Evolutionary conservation across 768 basidiomycete species (phyloP).

Genomic region (Paxillus ammoniavirescens): DNA sequence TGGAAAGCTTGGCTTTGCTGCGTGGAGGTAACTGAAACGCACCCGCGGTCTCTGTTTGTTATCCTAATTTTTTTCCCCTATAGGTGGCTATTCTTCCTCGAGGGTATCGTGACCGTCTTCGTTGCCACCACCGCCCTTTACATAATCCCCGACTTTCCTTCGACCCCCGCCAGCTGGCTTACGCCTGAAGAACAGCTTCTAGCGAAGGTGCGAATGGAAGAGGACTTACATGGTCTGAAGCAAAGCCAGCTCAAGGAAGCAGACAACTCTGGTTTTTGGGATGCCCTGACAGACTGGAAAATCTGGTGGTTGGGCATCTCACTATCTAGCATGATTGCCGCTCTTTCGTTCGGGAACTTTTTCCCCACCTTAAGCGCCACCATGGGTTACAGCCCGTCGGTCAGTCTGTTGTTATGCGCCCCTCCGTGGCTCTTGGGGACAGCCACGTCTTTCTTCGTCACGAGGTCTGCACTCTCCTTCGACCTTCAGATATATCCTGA

Average conservation of each 20-base stretch:
- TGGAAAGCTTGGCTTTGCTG: conserved; percentile 59
- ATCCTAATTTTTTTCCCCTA: neutral
- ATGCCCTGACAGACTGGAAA: conserved; percentile 71
- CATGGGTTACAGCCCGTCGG: conserved; percentile 59
- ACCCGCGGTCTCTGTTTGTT: neutral
- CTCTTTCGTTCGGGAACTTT: conserved; percentile 73
- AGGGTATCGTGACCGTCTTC: conserved; percentile 56
- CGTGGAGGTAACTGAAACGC: conserved; percentile 60
- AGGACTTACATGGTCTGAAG: conserved; percentile 57
- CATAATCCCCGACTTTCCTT: conserved; percentile 73
- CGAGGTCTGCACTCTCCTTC: conserved; percentile 35
- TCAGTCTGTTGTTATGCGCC: conserved; percentile 70
- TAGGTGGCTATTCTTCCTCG: conserved; percentile 72
- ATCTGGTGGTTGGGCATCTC: conserved; percentile 78
- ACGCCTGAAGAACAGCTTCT: conserved; percentile 52
- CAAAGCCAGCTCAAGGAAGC: conserved; percentile 39
- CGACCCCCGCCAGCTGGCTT: conserved; percentile 58
- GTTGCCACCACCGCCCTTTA: conserved; percentile 51
- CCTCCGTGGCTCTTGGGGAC: conserved; percentile 71
- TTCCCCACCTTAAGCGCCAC: conserved; percentile 77
- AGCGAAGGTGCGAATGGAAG: conserved; percentile 56
- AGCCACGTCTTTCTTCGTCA: conserved; percentile 51
- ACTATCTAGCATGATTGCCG: conserved; percentile 50
- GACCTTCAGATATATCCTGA: neutral
- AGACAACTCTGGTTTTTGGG: conserved; percentile 43